Evolutionary conservation across 371 early-diverging fungal species (phyloP), one percentile per base, ranked within the genome.

Genomic region (Mucor indicus): DNA sequence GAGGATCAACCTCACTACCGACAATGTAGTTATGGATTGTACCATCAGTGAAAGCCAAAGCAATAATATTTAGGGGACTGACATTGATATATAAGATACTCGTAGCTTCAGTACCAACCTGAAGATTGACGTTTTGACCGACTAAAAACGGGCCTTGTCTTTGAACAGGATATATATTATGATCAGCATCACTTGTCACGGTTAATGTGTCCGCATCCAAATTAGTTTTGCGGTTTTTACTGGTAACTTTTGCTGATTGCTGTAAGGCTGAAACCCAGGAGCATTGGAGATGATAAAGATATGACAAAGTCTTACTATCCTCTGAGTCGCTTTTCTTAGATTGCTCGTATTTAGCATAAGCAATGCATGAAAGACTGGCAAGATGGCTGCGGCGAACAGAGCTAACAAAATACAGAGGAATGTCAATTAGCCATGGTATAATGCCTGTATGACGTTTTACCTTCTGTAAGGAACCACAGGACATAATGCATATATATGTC

Each of bases 401-500:
- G 42, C 72, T 72, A n/a, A n/a, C n/a, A n/a, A n/a, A n/a, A n/a
- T n/a, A n/a, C n/a, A n/a, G n/a, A 45, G 11, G 15, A 25, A 5
- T 13, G 35, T 33, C 5, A 33, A 33, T 39, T 27, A 32, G n/a
- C n/a, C n/a, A n/a, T n/a, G n/a, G n/a, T n/a, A n/a, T n/a, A n/a
- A n/a, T n/a, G n/a, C n/a, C n/a, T n/a, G n/a, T 11, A 33, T 4
- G n/a, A 33, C 5, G 15, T n/a, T 11, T 13, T 33, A 66, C 71
- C 67, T 69, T 51, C 54, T 57, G 44, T 44, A 67, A 0, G 75
- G 75, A 21, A 71, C 40, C 2, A 75, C 67, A 12, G 75, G 75
- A 29, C 75, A 71, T 1, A 75, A 43, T 0, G 72, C 62, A 46
- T 75, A 71, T 1, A 69, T 48, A 30, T 71, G 72, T 0, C 75